Percentiles rank a stretch among this genome's conserved stretches.
Conservation (phyloP, 148 eudicot genomes). For the Fagopyrum homotropicum region DNA sequence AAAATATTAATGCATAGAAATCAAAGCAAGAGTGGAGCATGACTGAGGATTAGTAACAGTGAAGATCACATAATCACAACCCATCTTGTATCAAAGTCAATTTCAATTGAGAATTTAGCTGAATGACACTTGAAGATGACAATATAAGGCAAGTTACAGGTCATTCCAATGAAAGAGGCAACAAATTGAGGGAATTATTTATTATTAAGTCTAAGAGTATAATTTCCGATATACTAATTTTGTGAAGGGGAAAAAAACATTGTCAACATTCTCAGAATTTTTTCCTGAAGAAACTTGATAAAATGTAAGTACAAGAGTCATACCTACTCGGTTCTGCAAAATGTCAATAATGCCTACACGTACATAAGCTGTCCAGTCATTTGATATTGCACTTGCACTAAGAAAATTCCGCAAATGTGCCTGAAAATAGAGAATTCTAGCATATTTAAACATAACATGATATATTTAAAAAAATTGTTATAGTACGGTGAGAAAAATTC, state of each 20-base stretch:
- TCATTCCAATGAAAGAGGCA: not conserved
- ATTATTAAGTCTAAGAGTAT: not conserved
- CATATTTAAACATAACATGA: not conserved
- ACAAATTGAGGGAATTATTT: not conserved
- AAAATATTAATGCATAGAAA: too few species aligned
- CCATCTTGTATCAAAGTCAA: too few species aligned
- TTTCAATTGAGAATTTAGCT: too few species aligned
- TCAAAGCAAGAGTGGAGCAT: too few species aligned
- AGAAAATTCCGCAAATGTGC: constrained; percentile 44
- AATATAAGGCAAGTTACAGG: not conserved
- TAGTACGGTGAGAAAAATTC: too few species aligned
- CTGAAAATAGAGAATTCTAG: constrained; percentile 31
- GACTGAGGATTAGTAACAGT: not conserved
- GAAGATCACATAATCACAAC: not conserved
- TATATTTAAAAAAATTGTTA: not conserved
- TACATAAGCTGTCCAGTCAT: constrained; percentile 52
- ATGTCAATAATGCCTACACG: constrained; percentile 72
- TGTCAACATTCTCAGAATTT: not conserved
- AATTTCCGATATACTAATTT: not conserved
- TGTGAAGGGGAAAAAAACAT: not conserved
- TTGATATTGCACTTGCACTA: constrained; percentile 24
- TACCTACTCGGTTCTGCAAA: constrained; percentile 83
- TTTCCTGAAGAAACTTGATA: not conserved
- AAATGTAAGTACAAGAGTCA: constrained; percentile 17
- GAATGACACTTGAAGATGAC: too few species aligned